Base-by-base conservation (phyloP, 805 yeast species). In the Starmera quercuum region DNA sequence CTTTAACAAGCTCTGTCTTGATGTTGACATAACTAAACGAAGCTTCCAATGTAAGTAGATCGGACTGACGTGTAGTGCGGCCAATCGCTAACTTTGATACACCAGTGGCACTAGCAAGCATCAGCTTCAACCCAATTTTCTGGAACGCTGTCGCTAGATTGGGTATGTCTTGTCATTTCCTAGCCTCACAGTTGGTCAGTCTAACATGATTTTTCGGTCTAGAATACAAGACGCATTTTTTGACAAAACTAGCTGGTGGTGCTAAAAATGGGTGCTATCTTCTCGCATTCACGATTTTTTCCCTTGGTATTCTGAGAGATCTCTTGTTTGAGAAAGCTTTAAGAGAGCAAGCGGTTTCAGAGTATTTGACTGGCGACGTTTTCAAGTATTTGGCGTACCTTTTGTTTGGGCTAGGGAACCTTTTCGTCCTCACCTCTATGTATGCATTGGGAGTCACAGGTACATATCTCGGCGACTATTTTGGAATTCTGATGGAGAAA, bases 381-480 rank as follows among this genome's bases (percentile, higher is more conserved):
- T 49, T 76, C 37, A 62, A 67, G 39, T 59, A 59, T n/a, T 47
- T 71, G 6, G 95, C 92, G 2, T 61, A 67, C 17, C 57, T 56
- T 2, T 47, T 64, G 3, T 82, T 87, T 45, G 74, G 58, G 2
- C 54, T 67, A 32, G 98, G 98, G 16, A 87, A 88, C 45, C 59
- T 84, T 8, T 72, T 92, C 34, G 97, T 88, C 3, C 43, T 83
- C 21, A 61, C 78, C 20, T 85, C 96, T 16, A 90, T 92, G 97
- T 90, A 76, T 64, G 81, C 82, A 11, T 68, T 92, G 44, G 98
- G 98, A 17, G 75, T 92, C 40, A 90, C 96, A 11, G 98, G 98
- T 17, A 92, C 98, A 9, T 92, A 92, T 53, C 63, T 92, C 40
- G 98, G 98, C 28, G 98, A 92, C 59, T 94, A 92, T 63, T 92